Conservation (phyloP, 148 eudicot genomes). For the Gaultheria prostrata region DNA sequence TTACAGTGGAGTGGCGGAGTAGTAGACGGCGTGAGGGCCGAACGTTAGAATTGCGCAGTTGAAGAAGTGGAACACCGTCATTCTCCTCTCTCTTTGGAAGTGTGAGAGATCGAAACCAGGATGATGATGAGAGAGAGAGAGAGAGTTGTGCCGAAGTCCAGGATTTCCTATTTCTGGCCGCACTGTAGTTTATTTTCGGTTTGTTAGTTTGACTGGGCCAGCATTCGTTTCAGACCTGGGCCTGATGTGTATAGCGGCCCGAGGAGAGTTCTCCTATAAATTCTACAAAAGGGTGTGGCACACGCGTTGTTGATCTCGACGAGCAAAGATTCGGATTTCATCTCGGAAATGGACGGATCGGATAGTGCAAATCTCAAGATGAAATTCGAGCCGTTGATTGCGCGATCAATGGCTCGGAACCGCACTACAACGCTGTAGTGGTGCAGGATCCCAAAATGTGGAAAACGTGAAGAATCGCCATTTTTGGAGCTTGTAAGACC, state of each 20-base stretch:
- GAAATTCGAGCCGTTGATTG: no score
- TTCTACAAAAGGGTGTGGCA: no score
- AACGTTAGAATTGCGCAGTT: conserved; percentile 93
- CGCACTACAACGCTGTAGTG: no score
- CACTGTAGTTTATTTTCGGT: neutral
- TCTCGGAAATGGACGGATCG: no score
- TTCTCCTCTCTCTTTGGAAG: conserved; percentile 21
- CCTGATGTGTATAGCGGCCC: neutral
- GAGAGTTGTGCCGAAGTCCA: neutral
- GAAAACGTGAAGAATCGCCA: no score
- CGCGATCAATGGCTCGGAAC: no score
- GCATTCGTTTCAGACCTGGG: neutral
- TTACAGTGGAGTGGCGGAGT: conserved; percentile 95
- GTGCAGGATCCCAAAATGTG: no score
- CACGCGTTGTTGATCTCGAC: no score
- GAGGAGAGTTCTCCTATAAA: no score
- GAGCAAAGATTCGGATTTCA: no score
- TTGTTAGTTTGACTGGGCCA: neutral
- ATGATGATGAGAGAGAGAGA: neutral
- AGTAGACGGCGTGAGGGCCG: conserved; percentile 97
- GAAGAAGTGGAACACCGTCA: conserved; percentile 97
- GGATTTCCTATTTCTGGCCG: neutral
- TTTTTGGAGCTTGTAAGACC: no score
- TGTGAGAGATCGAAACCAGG: conserved; percentile 10
- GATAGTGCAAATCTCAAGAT: no score